phyloP scores from a whole-genome alignment of 345 rosid genomes.

The Brassica cretica region DNA sequence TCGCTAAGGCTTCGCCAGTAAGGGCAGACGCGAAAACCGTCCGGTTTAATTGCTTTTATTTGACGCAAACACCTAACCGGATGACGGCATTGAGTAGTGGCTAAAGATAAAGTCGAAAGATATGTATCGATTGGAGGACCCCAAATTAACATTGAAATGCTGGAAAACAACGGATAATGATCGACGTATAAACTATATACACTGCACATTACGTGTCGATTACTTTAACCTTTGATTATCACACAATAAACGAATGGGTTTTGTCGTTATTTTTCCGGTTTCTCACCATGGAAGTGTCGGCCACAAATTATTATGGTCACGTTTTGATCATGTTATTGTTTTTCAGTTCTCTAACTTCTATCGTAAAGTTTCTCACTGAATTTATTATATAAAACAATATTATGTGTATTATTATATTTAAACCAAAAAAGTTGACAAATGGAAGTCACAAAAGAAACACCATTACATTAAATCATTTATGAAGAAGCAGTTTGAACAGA shows the following conservation, averaged over 20 bases:
- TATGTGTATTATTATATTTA: not conserved
- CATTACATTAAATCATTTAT: not conserved
- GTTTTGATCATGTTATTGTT: not conserved
- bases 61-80: conserved; percentile 16
- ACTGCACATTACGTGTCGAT: not conserved
- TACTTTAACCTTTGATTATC: not conserved
- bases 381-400: not conserved
- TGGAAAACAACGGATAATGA: conserved; percentile 10
- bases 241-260: not conserved
- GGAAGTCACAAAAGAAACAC: not conserved
- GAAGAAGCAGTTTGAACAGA: not conserved
- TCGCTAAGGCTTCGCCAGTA: no score
- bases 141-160: not conserved
- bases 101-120: conserved; percentile 2
- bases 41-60: conserved; percentile 8
- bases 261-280: not conserved
- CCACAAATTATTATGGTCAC: not conserved
- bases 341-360: not conserved
- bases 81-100: conserved; percentile 3
- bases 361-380: not conserved
- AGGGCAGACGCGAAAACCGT: not conserved
- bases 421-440: not conserved
- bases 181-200: not conserved
- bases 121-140: not conserved
- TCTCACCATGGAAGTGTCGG: not conserved